These are phyloP conservation scores for Penicillium sp. DNA, from an alignment of 2,329 filamentous ascomycete genomes.

Conservation along the genomic window DNA sequence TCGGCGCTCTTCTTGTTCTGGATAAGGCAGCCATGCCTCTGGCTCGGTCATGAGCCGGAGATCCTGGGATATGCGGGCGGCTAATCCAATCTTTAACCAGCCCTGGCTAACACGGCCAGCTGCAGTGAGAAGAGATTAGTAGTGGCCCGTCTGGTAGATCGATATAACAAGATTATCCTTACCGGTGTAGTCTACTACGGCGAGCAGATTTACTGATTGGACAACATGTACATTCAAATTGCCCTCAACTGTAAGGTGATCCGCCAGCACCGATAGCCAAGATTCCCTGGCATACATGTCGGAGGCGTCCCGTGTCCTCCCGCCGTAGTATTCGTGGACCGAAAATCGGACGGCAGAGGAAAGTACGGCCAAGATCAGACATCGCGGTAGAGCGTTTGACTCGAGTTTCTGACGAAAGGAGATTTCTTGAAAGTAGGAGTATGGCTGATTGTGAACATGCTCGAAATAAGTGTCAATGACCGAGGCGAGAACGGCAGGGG, in stretches of 20 bases:
- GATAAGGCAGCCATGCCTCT: slow-evolving; percentile 13
- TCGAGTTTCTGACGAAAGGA: slow-evolving; percentile 35
- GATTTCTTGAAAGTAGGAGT: slow-evolving; percentile 41
- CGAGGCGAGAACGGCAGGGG: slow-evolving; percentile 18
- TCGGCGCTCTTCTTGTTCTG: slow-evolving; percentile 33
- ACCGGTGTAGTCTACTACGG: slow-evolving; percentile 45
- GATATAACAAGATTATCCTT: not conserved
- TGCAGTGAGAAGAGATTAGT: slow-evolving; percentile 5
- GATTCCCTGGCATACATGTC: slow-evolving; percentile 34
- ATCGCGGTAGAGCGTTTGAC: slow-evolving; percentile 28
- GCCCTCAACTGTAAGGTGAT: slow-evolving; percentile 37
- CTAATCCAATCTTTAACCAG: slow-evolving; percentile 42
- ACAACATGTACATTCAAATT: slow-evolving; percentile 38
- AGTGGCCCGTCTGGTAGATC: not conserved
- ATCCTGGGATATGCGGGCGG: slow-evolving; percentile 64
- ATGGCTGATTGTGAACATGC: slow-evolving; percentile 43
- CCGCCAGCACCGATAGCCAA: slow-evolving; percentile 39
- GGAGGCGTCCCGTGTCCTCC: slow-evolving; percentile 25
- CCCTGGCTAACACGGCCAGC: slow-evolving; percentile 36
- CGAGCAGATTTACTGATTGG: slow-evolving; percentile 42
- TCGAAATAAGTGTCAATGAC: slow-evolving; percentile 36
- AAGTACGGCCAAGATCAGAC: slow-evolving; percentile 35
- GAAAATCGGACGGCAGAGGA: slow-evolving; percentile 37
- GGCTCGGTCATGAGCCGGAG: slow-evolving; percentile 36
- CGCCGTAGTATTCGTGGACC: slow-evolving; percentile 31